These are phyloP conservation scores for Leishmania major DNA, from an alignment of 208 protist genomes.

Conservation along the genomic window DNA sequence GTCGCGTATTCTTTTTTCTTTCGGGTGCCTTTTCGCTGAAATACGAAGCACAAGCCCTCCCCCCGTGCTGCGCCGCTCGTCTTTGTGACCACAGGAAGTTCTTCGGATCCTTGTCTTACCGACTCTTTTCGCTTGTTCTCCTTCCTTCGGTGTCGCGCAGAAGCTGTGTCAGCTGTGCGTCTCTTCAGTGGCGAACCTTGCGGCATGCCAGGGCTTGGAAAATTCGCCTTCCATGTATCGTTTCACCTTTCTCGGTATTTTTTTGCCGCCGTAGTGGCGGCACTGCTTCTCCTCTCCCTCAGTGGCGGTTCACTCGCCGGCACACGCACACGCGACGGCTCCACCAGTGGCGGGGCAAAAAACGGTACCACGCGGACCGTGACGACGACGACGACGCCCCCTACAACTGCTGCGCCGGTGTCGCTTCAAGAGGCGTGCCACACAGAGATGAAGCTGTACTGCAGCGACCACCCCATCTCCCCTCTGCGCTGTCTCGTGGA, in stretches of 20 bases:
- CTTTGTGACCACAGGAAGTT: neutral
- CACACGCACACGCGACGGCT: neutral
- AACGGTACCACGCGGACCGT: neutral
- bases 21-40: neutral
- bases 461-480: conserved; percentile 9
- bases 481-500: conserved; percentile 33
- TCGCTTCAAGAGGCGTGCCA: conserved; percentile 32
- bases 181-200: neutral
- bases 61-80: neutral
- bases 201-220: conserved; percentile 12
- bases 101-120: no score
- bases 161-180: neutral
- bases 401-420: conserved; percentile 3
- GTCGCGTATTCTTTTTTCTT: neutral
- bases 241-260: conserved; percentile 14
- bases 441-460: conserved; percentile 33
- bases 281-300: conserved; percentile 21
- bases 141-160: neutral
- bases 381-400: neutral
- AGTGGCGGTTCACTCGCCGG: conserved; percentile 27
- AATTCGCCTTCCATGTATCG: neutral
- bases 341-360: neutral
- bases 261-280: conserved; percentile 7
- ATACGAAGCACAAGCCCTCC: no score
- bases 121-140: neutral